Percentiles rank a stretch among this genome's conserved stretches.
These are phyloP conservation scores for Canavalia ensiformis DNA, from an alignment of 306 rosid genomes.

Conservation along the genomic window DNA sequence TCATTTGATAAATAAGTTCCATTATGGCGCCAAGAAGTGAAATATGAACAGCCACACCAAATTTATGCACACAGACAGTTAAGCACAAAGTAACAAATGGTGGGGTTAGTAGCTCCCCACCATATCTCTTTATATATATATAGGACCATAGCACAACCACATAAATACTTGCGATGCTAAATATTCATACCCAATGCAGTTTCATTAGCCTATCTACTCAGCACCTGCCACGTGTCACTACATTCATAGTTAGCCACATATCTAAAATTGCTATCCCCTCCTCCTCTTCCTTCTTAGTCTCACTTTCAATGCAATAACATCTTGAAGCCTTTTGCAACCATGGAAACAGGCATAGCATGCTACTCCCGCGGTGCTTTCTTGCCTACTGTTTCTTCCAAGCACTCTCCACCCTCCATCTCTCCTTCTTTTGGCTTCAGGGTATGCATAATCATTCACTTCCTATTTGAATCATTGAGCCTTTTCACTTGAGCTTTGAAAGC, in stretches of 20 bases:
- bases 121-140: conserved; percentile 60
- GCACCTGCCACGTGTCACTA: conserved; percentile 59
- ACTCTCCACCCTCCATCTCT: conserved; percentile 69
- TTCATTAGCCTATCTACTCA: conserved; percentile 55
- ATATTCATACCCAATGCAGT: conserved; percentile 47
- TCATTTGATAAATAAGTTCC: conserved; percentile 22
- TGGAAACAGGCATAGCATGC: conserved; percentile 84
- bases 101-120: conserved; percentile 44
- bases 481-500: neutral
- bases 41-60: conserved; percentile 4
- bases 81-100: conserved; percentile 47
- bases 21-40: conserved; percentile 5
- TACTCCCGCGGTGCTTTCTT: conserved; percentile 69
- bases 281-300: conserved; percentile 39
- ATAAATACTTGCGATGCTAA: conserved; percentile 63
- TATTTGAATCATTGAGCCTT: neutral
- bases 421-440: conserved; percentile 64
- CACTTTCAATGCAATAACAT: conserved; percentile 42
- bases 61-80: neutral
- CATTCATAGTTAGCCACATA: conserved; percentile 61
- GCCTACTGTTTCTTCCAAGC: conserved; percentile 69
- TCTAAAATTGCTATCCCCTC: conserved; percentile 55
- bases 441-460: neutral
- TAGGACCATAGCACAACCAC: conserved; percentile 67
- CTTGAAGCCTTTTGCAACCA: conserved; percentile 46